A percentile compares a stretch with the other conserved stretches of the same genome.
Conservation (phyloP, 2,329 filamentous ascomycete genomes). For the Pseudogymnoascus sp. region DNA sequence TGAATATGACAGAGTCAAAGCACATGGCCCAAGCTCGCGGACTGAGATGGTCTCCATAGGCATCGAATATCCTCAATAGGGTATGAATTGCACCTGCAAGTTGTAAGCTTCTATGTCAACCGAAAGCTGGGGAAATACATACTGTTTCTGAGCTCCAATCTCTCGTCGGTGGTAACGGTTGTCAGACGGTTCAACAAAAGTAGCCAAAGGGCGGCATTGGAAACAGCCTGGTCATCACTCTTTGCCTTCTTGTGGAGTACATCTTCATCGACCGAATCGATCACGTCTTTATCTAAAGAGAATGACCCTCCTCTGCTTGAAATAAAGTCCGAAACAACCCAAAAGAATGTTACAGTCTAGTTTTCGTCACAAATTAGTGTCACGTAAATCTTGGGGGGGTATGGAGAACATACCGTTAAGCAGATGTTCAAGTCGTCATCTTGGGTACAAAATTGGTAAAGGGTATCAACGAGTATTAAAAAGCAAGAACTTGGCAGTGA, state of each 20-base stretch:
- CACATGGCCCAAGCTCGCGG: conserved; percentile 78
- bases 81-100: conserved; percentile 71
- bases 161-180: conserved; percentile 61
- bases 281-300: conserved; percentile 49
- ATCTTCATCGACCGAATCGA: conserved; percentile 48
- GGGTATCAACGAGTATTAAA: conserved; percentile 71
- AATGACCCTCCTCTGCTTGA: conserved; percentile 51
- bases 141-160: conserved; percentile 72
- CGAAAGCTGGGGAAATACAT: conserved; percentile 28
- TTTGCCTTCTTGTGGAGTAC: conserved; percentile 51
- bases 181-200: conserved; percentile 64
- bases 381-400: not conserved
- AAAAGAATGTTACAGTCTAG: conserved; percentile 87
- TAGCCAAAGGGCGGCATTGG: conserved; percentile 70
- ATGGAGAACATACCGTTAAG: conserved; percentile 58
- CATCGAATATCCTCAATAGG: conserved; percentile 82
- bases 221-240: conserved; percentile 50
- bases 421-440: conserved; percentile 91
- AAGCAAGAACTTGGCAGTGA: conserved; percentile 63
- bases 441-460: conserved; percentile 84
- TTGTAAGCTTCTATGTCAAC: conserved; percentile 33
- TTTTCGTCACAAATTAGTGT: not conserved
- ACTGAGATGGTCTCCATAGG: conserved; percentile 73
- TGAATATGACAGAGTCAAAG: conserved; percentile 72
- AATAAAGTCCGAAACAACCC: conserved; percentile 87